Evolutionary conservation across 257 asterid species (phyloP), one percentile per base, ranked within the genome.

Genomic region (Solanum raphanifolium): DNA sequence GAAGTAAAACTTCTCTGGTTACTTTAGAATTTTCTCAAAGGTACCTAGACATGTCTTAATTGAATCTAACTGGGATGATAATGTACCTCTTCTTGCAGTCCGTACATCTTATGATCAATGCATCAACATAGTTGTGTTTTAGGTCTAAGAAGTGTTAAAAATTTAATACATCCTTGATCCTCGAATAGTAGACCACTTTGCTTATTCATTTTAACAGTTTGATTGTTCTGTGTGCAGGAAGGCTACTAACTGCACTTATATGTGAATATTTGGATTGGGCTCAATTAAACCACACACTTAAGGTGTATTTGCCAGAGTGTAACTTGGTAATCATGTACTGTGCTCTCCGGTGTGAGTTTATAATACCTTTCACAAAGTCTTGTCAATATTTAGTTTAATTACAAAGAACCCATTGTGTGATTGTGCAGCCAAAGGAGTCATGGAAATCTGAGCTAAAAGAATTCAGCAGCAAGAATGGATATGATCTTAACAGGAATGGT

Each of bases 231-330:
- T 48, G 86, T 92, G 91, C 97, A 96, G 99, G 99, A 88, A 92
- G 95, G 90, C 94, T 96, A 90, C 92, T 96, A 85, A 94, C 93
- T 89, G 95, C 99, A 87, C 91, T 96, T 86, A 90, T 96, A 88
- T 95, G 98, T 89, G 99, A 96, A 92, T 95, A 96, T 92, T 86
- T 96, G 94, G 99, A 96, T 90, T 96, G 98, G 99, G 99, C 99
- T 85, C 95, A 95, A 78, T 91, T 96, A 75, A 95, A 90, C 93
- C 98, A 95, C 90, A 95, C 98, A 10, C 84, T 94, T 88, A 96
- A 96, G 93, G 99, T 96, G 87, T 96, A 93, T 93, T 89, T 91
- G 91, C 99, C 99, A n/a, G 98, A 96, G 92, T 95, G 97, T 89
- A 96, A 96, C 87, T 86, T 95, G 98, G 99, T 96, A 94, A 84